Conservation (phyloP, 2,329 filamentous ascomycete species). For the Alternaria longipes region DNA sequence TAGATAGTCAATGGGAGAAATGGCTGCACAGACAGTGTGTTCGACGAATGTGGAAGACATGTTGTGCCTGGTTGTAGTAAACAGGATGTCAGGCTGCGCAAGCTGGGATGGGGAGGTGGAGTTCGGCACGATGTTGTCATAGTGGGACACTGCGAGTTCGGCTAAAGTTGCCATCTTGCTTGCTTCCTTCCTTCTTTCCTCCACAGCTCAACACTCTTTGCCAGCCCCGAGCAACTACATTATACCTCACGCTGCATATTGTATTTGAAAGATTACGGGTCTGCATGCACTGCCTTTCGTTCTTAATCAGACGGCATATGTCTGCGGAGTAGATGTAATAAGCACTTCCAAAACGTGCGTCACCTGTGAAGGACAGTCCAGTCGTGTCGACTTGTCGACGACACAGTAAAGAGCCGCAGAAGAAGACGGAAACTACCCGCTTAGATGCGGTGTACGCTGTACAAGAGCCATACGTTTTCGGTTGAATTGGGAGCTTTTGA, state of each 20-base stretch:
- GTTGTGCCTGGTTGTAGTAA: constrained; percentile 8
- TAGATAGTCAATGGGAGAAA: background rate
- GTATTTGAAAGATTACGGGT: background rate
- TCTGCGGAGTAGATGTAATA: background rate
- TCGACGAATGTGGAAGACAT: constrained; percentile 11
- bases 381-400: background rate
- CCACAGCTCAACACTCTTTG: background rate
- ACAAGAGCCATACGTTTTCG: no score
- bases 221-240: background rate
- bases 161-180: constrained; percentile 6
- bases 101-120: constrained; percentile 19
- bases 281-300: background rate
- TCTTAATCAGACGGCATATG: no score
- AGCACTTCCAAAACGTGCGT: background rate
- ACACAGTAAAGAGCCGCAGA: background rate
- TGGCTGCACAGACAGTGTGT: background rate
- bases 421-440: background rate
- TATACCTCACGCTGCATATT: background rate
- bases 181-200: background rate
- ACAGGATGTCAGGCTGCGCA: constrained; percentile 21
- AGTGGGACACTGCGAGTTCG: constrained; percentile 22
- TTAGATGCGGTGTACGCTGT: background rate
- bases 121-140: constrained; percentile 39
- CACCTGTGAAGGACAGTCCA: background rate
- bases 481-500: background rate